Percentiles rank a stretch among this genome's conserved stretches.
These are phyloP conservation scores for Hericium rajendrae DNA, from an alignment of 768 basidiomycete species.

Conservation along the genomic window DNA sequence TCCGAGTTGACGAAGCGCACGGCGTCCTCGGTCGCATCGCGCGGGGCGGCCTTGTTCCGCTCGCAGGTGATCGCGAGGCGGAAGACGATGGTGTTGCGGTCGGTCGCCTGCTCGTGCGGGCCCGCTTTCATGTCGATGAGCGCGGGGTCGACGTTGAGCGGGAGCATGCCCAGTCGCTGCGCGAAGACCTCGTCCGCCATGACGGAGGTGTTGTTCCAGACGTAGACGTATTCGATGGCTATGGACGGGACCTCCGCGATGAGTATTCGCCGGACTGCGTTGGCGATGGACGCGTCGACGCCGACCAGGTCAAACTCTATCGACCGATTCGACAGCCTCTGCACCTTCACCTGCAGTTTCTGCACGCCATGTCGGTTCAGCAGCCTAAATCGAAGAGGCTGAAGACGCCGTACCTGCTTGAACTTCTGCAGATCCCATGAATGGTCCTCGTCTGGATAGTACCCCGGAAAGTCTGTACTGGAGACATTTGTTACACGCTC, in stretches of 20 bases:
- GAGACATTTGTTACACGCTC: constrained; percentile 75
- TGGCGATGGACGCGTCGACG: constrained; percentile 92
- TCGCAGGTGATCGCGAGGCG: constrained; percentile 58
- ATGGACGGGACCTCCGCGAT: constrained; percentile 94
- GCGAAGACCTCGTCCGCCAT: constrained; percentile 90
- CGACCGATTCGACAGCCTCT: constrained; percentile 70
- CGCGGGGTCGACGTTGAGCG: constrained; percentile 78
- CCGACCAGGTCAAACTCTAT: constrained; percentile 95
- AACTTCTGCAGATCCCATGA: constrained; percentile 75
- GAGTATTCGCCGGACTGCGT: constrained; percentile 85
- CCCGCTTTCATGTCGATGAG: constrained; percentile 48
- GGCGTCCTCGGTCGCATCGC: constrained; percentile 23
- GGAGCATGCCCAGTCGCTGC: constrained; percentile 86
- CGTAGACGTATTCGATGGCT: constrained; percentile 82
- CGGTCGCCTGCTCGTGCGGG: constrained; percentile 55
- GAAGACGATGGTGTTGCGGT: constrained; percentile 89
- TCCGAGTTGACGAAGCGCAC: constrained; percentile 63
- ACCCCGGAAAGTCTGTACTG: constrained; percentile 85
- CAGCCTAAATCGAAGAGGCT: background rate
- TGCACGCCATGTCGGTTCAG: constrained; percentile 30
- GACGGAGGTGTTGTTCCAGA: constrained; percentile 92
- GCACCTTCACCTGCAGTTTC: constrained; percentile 67
- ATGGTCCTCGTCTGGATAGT: constrained; percentile 77
- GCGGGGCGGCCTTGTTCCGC: constrained; percentile 44
- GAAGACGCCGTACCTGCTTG: constrained; percentile 47